phyloP scores from a whole-genome alignment of 495 filamentous ascomycete genomes.

The Coniosporium apollinis region DNA sequence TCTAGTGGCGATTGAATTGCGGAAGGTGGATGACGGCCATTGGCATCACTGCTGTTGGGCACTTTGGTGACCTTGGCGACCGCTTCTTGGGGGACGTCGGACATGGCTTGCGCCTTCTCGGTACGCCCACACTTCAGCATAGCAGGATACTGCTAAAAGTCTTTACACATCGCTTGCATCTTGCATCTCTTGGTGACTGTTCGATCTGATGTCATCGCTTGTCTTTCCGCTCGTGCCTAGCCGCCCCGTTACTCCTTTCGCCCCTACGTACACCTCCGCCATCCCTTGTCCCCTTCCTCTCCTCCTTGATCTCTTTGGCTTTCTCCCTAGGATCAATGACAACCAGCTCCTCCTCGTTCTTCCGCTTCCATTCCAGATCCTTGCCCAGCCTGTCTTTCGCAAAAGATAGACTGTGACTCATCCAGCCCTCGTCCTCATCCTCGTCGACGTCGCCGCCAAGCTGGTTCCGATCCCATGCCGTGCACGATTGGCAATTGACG shows the following conservation, averaged over 20 bases:
- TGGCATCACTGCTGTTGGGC: too few species aligned
- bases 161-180: too few species aligned
- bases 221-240: neutral
- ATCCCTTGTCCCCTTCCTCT: conserved; percentile 30
- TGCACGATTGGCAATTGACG: conserved; percentile 78
- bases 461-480: conserved; percentile 47
- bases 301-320: conserved; percentile 51
- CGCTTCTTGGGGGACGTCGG: too few species aligned
- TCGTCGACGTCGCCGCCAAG: conserved; percentile 42
- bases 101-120: too few species aligned
- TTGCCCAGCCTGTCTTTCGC: conserved; percentile 83
- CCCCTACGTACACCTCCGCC: neutral
- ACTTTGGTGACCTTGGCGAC: too few species aligned
- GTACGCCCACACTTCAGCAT: too few species aligned
- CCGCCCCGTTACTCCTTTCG: neutral
- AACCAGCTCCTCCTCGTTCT: conserved; percentile 74
- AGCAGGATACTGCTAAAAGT: too few species aligned
- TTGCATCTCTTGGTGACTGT: too few species aligned
- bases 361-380: conserved; percentile 75
- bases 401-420: conserved; percentile 62
- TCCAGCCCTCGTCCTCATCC: conserved; percentile 39
- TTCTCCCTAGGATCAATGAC: conserved; percentile 91
- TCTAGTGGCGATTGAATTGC: neutral
- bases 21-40: neutral
- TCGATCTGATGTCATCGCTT: too few species aligned